Conservation (phyloP, 495 filamentous ascomycete genomes). For the Penicillium canescens region DNA sequence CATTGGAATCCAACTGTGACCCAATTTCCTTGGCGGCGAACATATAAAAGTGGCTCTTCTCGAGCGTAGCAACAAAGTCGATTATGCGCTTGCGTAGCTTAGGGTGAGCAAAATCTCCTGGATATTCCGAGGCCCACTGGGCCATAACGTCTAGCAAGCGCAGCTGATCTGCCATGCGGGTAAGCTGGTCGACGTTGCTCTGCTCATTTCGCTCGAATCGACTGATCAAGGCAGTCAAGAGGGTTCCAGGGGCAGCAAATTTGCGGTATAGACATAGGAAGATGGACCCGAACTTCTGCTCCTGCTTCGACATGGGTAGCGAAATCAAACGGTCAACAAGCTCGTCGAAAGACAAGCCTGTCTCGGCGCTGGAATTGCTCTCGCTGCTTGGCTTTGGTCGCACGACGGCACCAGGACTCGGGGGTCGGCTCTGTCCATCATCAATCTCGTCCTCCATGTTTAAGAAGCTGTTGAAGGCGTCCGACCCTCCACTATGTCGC, state of each 20-base stretch:
- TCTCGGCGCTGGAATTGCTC: constrained; percentile 37
- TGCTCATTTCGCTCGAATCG: constrained; percentile 70
- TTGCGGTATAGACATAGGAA: constrained; percentile 96
- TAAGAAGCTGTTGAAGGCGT: constrained; percentile 46
- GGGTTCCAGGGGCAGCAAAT: constrained; percentile 76
- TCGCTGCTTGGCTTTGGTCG: constrained; percentile 35
- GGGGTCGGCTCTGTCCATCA: constrained; percentile 28
- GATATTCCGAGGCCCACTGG: constrained; percentile 87
- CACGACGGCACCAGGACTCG: constrained; percentile 34
- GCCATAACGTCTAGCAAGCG: constrained; percentile 80
- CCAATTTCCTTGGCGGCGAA: constrained; percentile 82
- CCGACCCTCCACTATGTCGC: constrained; percentile 43
- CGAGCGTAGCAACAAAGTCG: constrained; percentile 68
- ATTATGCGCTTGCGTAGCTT: constrained; percentile 67
- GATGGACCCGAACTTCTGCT: constrained; percentile 79
- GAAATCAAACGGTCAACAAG: constrained; percentile 83
- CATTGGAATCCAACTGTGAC: constrained; percentile 59
- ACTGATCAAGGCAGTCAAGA: constrained; percentile 71
- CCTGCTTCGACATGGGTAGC: constrained; percentile 78
- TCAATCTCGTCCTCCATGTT: constrained; percentile 50
- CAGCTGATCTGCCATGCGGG: constrained; percentile 75
- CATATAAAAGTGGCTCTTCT: constrained; percentile 72
- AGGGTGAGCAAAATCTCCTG: constrained; percentile 88
- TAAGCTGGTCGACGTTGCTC: constrained; percentile 61
- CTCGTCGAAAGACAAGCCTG: constrained; percentile 78